Percentiles rank a stretch among this genome's conserved stretches.
These are phyloP conservation scores for Mesembryanthemum crystallinum DNA, from an alignment of 148 eudicot species.

Conservation along the genomic window DNA sequence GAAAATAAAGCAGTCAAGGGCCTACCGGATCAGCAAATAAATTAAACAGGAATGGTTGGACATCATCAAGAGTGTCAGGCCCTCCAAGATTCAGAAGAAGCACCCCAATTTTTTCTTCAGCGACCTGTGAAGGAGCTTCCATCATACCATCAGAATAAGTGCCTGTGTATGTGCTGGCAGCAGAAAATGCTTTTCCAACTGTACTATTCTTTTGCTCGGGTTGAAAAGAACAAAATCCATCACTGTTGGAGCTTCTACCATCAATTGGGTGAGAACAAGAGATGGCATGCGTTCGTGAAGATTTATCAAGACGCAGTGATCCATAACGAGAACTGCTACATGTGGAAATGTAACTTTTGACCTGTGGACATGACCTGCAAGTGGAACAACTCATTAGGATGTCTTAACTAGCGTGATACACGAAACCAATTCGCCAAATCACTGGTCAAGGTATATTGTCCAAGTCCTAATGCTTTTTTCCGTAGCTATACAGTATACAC, in stretches of 20 bases:
- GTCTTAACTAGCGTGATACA: not conserved
- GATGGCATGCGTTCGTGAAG: slow-evolving; percentile 20
- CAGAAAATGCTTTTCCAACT: slow-evolving; percentile 40
- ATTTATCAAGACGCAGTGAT: slow-evolving; percentile 19
- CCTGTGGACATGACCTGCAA: slow-evolving; percentile 35
- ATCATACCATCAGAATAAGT: slow-evolving; percentile 33
- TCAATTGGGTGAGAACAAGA: slow-evolving; percentile 28
- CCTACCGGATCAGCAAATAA: slow-evolving; percentile 98
- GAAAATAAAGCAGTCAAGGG: slow-evolving; percentile 1
- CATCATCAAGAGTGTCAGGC: slow-evolving; percentile 88
- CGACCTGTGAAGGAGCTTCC: slow-evolving; percentile 46
- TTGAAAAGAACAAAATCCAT: slow-evolving; percentile 26
- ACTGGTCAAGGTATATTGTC: not conserved
- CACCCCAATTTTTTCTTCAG: slow-evolving; percentile 88
- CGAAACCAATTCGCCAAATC: not conserved
- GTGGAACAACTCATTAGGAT: not conserved
- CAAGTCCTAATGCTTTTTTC: not conserved
- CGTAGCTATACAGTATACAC: not conserved
- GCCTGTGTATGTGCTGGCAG: slow-evolving; percentile 38
- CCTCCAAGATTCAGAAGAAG: slow-evolving; percentile 95
- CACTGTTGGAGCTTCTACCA: slow-evolving; percentile 14
- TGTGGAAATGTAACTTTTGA: slow-evolving; percentile 7
- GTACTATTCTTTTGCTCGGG: slow-evolving; percentile 30
- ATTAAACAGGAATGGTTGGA: slow-evolving; percentile 90
- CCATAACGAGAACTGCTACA: slow-evolving; percentile 23